Base-by-base conservation (phyloP, 805 yeast genomes). In the Saccharomycopsis malanga region DNA sequence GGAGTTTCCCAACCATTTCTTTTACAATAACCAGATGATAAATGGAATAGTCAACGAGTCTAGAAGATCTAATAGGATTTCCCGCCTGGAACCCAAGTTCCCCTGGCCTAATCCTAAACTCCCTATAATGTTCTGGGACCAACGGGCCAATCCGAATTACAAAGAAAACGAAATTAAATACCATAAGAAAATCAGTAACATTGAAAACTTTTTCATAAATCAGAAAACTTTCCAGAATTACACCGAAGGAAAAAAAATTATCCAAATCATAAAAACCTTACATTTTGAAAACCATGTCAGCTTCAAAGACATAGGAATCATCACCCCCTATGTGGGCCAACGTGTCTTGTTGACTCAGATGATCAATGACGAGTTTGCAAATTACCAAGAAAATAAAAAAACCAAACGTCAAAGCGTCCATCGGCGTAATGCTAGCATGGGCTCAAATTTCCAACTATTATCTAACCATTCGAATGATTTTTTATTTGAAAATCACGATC, bases 321-420 rank as follows among this genome's bases (percentile, higher is more conserved):
- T 77, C 42, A 77, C 83, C 4, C 81, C 82, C 1, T 78, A 77
- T 59, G 79, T 73, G 55, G 83, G 82, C 18, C 83, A 77, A 60
- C 60, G 80, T 45, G 76, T 44, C 20, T 34, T 47, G 22, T 30
- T 52, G 12, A 39, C 49, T 1, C 48, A 46, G 24, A 6, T 49
- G 40, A 18, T 52, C n/a, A 30, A 30, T 22, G 46, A 46, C 3
- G 49, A 44, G 25, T 52, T 52, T 35, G 46, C 29, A 14, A 34
- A 25, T 6, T 24, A 20, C n/a, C 18, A 29, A 4, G 40, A 23
- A 9, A 25, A 30, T 14, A 42, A 30, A 17, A 23, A 37, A 27
- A 23, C 39, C 14, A 23, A 24, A 34, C 25, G 41, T 34, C 2
- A 14, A 5, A 39, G 34, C 23, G 17, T 12, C 25, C 42, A 27